A percentile compares a stretch with the other conserved stretches of the same genome.
Conservation (phyloP, 2,329 filamentous ascomycete genomes). For the Pestalotiopsis sp. region DNA sequence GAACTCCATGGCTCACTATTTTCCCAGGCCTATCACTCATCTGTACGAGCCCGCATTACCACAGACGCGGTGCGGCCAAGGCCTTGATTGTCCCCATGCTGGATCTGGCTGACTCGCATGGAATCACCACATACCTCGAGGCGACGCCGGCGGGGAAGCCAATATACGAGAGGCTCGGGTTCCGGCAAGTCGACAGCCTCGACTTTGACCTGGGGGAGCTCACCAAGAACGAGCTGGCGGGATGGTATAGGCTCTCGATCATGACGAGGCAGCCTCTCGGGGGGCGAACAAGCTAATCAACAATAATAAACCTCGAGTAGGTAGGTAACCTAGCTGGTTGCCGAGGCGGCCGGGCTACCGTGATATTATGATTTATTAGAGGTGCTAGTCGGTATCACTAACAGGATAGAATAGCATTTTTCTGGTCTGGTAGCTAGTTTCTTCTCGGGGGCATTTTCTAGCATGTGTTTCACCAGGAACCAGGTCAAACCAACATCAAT, state of each 20-base stretch:
- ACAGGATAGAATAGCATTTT: background rate
- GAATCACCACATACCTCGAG: conserved; percentile 38
- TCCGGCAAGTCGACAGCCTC: conserved; percentile 35
- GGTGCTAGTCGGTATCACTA: background rate
- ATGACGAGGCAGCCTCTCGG: conserved; percentile 30
- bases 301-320: conserved; percentile 19
- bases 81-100: conserved; percentile 37
- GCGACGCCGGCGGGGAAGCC: conserved; percentile 37
- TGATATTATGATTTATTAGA: background rate
- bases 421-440: background rate
- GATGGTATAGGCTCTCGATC: conserved; percentile 22
- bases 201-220: conserved; percentile 24
- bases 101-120: conserved; percentile 35
- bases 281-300: background rate
- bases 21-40: conserved; percentile 38
- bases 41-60: conserved; percentile 35
- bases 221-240: conserved; percentile 18
- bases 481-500: background rate
- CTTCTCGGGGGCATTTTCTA: background rate
- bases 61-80: conserved; percentile 36
- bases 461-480: background rate
- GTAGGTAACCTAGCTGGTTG: background rate
- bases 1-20: background rate
- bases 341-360: background rate
- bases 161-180: conserved; percentile 41